These are phyloP conservation scores for Chaetomium tenue DNA, from an alignment of 495 filamentous ascomycete species.

Conservation along the genomic window DNA sequence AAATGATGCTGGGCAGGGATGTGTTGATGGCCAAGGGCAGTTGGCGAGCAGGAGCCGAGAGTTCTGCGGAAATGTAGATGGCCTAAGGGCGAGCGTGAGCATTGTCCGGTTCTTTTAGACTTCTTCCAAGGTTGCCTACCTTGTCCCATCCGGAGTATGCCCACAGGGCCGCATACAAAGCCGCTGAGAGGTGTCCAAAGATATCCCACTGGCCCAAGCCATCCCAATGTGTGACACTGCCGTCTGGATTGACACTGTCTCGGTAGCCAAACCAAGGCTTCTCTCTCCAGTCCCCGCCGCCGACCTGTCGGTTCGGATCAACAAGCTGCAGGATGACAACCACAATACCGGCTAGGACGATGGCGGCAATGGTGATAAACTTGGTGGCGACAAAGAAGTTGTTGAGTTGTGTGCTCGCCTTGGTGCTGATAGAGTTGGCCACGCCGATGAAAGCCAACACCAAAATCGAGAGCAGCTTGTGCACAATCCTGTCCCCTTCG, in stretches of 20 bases:
- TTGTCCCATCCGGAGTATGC: slow-evolving; percentile 62
- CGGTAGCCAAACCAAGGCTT: slow-evolving; percentile 52
- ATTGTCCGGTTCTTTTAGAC: background rate
- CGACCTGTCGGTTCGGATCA: slow-evolving; percentile 37
- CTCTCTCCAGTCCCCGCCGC: slow-evolving; percentile 52
- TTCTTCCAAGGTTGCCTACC: slow-evolving; percentile 32
- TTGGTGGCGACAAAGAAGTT: slow-evolving; percentile 56
- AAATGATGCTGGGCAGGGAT: slow-evolving; percentile 53
- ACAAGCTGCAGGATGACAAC: slow-evolving; percentile 43
- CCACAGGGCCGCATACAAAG: slow-evolving; percentile 57
- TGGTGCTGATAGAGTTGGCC: slow-evolving; percentile 57
- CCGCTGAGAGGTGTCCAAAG: slow-evolving; percentile 53
- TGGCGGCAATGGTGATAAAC: slow-evolving; percentile 45
- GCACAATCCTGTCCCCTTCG: slow-evolving; percentile 39
- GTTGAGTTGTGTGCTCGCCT: slow-evolving; percentile 52
- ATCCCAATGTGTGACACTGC: slow-evolving; percentile 51
- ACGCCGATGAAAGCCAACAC: slow-evolving; percentile 47
- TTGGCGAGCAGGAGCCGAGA: slow-evolving; percentile 49
- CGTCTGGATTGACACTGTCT: slow-evolving; percentile 46
- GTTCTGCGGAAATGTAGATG: slow-evolving; percentile 55
- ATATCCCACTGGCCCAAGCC: slow-evolving; percentile 47
- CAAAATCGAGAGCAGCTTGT: slow-evolving; percentile 51
- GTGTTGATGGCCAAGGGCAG: slow-evolving; percentile 57
- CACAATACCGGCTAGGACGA: slow-evolving; percentile 50
- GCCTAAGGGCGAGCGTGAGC: slow-evolving; percentile 37